Percentiles rank a stretch among this genome's conserved stretches.
phyloP scores from a whole-genome alignment of 164 flowering plant genomes.

The Santalum album region DNA sequence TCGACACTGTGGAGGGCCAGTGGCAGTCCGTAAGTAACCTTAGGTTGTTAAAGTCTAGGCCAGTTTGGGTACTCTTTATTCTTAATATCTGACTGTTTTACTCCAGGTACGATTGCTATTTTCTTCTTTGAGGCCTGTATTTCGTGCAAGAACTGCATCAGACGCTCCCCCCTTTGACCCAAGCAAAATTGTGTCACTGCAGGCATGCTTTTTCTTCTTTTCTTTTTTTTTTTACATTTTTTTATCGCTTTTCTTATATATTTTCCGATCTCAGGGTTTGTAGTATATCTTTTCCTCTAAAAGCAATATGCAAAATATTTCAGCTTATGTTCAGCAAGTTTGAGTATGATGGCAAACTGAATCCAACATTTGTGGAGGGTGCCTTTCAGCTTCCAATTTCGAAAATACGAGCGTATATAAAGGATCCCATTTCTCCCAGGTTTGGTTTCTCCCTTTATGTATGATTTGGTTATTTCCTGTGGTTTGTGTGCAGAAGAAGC shows the following conservation, averaged over 20 bases:
- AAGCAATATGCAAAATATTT: slow-evolving; percentile 7
- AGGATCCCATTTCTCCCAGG: slow-evolving; percentile 89
- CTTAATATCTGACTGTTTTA: neutral
- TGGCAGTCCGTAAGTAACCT: slow-evolving; percentile 84
- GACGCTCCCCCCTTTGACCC: slow-evolving; percentile 87
- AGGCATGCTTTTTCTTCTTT: slow-evolving; percentile 34
- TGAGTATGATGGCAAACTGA: slow-evolving; percentile 89
- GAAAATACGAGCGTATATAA: slow-evolving; percentile 54
- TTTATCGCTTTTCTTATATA: neutral
- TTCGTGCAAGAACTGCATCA: slow-evolving; percentile 74
- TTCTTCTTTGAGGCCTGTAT: slow-evolving; percentile 79
- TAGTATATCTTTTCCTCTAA: neutral
- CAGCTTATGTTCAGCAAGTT: slow-evolving; percentile 99
- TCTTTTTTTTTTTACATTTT: slow-evolving; percentile 3
- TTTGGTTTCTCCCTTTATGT: slow-evolving; percentile 8
- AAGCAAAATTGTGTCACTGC: slow-evolving; percentile 57
- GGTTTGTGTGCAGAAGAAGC: neutral
- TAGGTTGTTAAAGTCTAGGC: neutral
- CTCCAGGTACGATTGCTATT: slow-evolving; percentile 67
- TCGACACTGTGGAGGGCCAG: slow-evolving; percentile 69
- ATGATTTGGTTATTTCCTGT: neutral
- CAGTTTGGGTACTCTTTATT: neutral
- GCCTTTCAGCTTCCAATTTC: slow-evolving; percentile 85
- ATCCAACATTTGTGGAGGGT: slow-evolving; percentile 87
- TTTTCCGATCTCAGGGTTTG: too few relatives aligned